Conservation (phyloP, 2,329 filamentous ascomycete species). For the Trichophyton simii region DNA sequence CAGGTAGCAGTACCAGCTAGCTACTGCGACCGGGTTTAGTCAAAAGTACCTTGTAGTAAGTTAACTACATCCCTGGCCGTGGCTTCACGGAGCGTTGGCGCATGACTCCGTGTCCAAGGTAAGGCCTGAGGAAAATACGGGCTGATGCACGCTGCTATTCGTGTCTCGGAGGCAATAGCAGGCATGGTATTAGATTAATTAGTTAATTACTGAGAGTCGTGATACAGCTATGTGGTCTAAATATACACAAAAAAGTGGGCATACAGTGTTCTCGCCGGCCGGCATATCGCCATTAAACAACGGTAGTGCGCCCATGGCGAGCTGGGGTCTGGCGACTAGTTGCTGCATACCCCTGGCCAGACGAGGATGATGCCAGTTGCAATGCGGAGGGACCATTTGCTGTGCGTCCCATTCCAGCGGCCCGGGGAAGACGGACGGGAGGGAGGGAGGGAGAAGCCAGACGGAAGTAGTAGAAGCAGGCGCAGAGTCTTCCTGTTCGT, state of each 20-base stretch:
- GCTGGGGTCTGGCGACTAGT: neutral
- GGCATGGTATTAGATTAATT: neutral
- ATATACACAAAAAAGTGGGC: neutral
- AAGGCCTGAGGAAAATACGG: neutral
- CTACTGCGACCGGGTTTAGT: neutral
- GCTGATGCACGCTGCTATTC: neutral
- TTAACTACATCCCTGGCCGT: neutral
- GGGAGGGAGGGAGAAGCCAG: neutral
- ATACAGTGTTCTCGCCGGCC: neutral
- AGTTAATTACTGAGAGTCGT: neutral
- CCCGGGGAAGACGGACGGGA: neutral
- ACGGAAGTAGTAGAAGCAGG: neutral
- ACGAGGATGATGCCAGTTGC: neutral
- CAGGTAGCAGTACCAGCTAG: neutral
- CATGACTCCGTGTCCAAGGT: neutral
- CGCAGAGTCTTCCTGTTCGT: neutral
- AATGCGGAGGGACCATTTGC: neutral
- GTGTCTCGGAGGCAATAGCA: neutral
- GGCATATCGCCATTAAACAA: neutral
- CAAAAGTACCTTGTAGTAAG: neutral
- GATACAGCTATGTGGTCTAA: neutral
- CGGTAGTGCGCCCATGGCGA: conserved; percentile 3
- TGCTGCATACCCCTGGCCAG: neutral
- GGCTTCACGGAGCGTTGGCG: neutral
- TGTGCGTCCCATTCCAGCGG: neutral